These are phyloP conservation scores for Torrubiellomyces zombiae DNA, from an alignment of 2,329 filamentous ascomycete genomes.

Conservation along the genomic window DNA sequence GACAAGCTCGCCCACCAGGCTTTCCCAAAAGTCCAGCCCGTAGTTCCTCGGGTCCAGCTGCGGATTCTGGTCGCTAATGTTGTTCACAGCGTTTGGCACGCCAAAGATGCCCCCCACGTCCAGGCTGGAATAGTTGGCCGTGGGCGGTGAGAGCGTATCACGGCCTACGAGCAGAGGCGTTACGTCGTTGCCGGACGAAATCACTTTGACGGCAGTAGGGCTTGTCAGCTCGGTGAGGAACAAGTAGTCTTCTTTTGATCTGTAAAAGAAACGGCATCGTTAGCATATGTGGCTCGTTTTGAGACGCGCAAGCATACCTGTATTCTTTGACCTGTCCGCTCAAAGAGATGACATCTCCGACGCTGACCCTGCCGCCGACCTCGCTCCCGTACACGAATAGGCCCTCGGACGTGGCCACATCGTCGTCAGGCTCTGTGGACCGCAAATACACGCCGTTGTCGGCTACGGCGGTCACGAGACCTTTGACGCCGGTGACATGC, in stretches of 20 bases:
- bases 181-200: constrained; percentile 37
- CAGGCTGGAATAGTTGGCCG: constrained; percentile 40
- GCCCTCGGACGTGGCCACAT: constrained; percentile 43
- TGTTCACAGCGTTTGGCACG: constrained; percentile 43
- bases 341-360: constrained; percentile 47
- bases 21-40: constrained; percentile 62
- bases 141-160: constrained; percentile 40
- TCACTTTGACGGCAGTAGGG: constrained; percentile 33
- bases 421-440: constrained; percentile 37
- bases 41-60: constrained; percentile 41
- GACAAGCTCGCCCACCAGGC: constrained; percentile 48
- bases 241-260: constrained; percentile 37
- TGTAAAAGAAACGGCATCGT: too few species aligned
- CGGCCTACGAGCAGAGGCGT: constrained; percentile 43
- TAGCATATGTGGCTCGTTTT: too few species aligned
- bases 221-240: constrained; percentile 46
- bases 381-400: constrained; percentile 45
- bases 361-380: constrained; percentile 32
- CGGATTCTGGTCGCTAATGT: constrained; percentile 43
- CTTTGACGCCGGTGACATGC: constrained; percentile 40
- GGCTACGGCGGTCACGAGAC: constrained; percentile 47
- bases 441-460: constrained; percentile 47
- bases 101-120: constrained; percentile 50
- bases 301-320: constrained; percentile 26
- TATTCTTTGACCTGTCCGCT: constrained; percentile 42